Evolutionary conservation across 2,329 filamentous ascomycete genomes (phyloP).

Genomic region (Nakataea oryzae): DNA sequence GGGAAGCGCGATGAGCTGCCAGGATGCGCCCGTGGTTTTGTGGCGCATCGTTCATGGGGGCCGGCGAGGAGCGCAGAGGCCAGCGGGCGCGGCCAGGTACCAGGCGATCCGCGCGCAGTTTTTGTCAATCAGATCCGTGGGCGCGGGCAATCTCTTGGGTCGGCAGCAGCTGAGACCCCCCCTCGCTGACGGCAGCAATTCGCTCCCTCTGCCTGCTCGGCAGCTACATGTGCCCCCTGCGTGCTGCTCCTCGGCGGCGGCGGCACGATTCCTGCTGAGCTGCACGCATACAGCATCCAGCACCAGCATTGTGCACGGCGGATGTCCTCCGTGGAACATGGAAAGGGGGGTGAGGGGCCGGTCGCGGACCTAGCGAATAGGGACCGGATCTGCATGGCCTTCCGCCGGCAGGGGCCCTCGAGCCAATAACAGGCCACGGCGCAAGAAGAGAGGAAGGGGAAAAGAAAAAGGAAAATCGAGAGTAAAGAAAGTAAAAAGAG

Average conservation of each 20-base stretch:
- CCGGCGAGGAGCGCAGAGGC: slow-evolving; percentile 25
- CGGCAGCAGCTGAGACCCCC: not conserved
- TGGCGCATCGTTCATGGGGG: slow-evolving; percentile 12
- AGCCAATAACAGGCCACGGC: not conserved
- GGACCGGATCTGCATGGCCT: not conserved
- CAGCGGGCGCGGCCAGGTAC: slow-evolving; percentile 11
- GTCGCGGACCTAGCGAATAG: not conserved
- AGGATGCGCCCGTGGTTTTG: not conserved
- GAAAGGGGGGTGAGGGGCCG: not conserved
- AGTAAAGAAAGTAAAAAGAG: not conserved
- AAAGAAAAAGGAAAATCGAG: too few relatives aligned
- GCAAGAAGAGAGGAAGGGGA: too few relatives aligned
- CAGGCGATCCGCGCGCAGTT: slow-evolving; percentile 6
- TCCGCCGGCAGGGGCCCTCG: too few relatives aligned
- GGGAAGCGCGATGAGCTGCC: not conserved
- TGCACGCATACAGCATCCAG: not conserved
- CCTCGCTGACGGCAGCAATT: not conserved
- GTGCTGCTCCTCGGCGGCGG: not conserved
- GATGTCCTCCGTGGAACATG: not conserved
- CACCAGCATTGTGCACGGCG: not conserved
- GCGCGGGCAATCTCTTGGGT: not conserved
- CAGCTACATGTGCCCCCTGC: not conserved
- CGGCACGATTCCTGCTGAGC: not conserved
- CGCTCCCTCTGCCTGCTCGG: not conserved
- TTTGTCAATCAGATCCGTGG: slow-evolving; percentile 15